Evolutionary conservation across 164 flowering plant genomes (phyloP).

Genomic region (Vitis cinerea): DNA sequence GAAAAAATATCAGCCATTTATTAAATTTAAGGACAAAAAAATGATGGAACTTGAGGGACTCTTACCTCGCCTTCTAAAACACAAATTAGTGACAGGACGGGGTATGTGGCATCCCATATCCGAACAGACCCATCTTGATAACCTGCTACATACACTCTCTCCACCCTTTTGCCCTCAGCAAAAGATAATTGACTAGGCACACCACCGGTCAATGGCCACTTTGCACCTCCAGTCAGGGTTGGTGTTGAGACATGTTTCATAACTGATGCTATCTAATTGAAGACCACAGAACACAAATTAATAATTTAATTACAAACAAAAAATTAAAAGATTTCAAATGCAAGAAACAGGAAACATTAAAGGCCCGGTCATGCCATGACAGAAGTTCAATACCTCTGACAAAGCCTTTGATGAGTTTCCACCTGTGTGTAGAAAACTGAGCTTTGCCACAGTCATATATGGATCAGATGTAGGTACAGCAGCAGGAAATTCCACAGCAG

Average conservation of each 20-base stretch:
- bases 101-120: conserved; percentile 80
- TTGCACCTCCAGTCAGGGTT: conserved; percentile 23
- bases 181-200: conserved; percentile 44
- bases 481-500: conserved; percentile 49
- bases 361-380: background rate
- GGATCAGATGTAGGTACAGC: conserved; percentile 63
- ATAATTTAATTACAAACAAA: background rate
- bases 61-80: conserved; percentile 61
- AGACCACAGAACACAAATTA: conserved; percentile 8
- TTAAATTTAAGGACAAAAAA: background rate
- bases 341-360: conserved; percentile 2
- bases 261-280: conserved; percentile 36
- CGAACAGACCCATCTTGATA: conserved; percentile 83
- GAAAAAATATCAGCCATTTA: background rate
- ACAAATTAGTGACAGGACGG: conserved; percentile 54
- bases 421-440: conserved; percentile 31
- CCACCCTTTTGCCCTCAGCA: conserved; percentile 30
- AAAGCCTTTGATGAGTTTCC: conserved; percentile 40
- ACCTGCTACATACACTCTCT: conserved; percentile 62
- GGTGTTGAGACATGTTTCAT: conserved; percentile 27
- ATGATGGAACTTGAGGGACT: background rate
- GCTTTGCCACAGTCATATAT: conserved; percentile 56
- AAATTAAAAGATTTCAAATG: background rate
- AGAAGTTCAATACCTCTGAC: conserved; percentile 46
- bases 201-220: conserved; percentile 87